Conservation (phyloP, 257 asterid genomes). For the Solanum chiquidenum region DNA sequence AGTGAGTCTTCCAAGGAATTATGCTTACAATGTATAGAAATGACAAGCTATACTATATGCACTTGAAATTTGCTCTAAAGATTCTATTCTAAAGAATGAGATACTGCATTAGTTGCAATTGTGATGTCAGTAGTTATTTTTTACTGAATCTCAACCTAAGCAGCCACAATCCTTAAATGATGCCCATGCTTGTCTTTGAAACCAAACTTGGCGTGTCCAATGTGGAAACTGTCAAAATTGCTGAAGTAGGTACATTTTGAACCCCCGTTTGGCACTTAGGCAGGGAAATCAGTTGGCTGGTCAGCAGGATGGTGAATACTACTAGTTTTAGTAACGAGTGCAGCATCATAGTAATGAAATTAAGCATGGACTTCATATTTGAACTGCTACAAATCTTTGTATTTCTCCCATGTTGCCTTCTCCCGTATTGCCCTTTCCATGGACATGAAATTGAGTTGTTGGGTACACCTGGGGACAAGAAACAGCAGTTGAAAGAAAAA, state of each 20-base stretch:
- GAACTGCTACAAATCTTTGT: neutral
- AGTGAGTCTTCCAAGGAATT: neutral
- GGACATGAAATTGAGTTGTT: neutral
- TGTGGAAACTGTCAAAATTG: neutral
- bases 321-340: neutral
- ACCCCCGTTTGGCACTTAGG: neutral
- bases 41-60: neutral
- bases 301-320: neutral
- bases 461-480: neutral
- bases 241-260: neutral
- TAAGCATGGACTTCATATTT: neutral
- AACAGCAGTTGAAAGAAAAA: neutral
- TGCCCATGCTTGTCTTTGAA: neutral
- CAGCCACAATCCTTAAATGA: neutral
- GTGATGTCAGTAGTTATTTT: neutral
- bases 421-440: neutral
- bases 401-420: neutral
- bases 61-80: neutral
- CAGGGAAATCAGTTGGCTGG: neutral
- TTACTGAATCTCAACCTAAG: neutral
- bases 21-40: neutral
- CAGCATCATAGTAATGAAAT: neutral
- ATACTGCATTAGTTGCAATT: neutral
- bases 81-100: neutral
- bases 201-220: neutral